Conservation (phyloP, 371 early-diverging fungal species). For the Astathelohania contejeani region DNA sequence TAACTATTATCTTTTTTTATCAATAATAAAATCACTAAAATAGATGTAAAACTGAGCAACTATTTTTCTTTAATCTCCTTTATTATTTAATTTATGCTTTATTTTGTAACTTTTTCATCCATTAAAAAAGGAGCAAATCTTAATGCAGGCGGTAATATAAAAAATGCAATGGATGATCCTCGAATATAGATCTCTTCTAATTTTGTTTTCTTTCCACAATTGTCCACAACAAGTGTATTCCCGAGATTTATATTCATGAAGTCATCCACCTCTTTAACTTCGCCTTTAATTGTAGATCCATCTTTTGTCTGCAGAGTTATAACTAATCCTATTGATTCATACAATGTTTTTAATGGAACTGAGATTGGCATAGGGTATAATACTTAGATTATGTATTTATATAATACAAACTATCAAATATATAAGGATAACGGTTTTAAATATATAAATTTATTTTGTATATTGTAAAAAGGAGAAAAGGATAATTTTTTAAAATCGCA, state of each 20-base stretch:
- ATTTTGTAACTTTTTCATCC: too few relatives aligned
- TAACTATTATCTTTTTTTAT: too few relatives aligned
- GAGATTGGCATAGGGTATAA: neutral
- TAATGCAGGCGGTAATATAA: conserved; percentile 21
- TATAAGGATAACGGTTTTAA: too few relatives aligned
- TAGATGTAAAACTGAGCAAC: too few relatives aligned
- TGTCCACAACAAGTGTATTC: conserved; percentile 6
- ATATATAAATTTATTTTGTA: too few relatives aligned
- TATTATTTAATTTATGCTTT: too few relatives aligned
- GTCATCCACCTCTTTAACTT: conserved; percentile 27
- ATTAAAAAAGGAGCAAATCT: conserved; percentile 24
- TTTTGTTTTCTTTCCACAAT: neutral
- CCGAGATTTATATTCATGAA: conserved; percentile 28
- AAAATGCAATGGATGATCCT: conserved; percentile 21
- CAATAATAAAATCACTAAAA: too few relatives aligned
- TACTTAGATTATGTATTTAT: too few relatives aligned
- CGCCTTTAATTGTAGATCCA: conserved; percentile 10
- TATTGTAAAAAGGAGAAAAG: too few relatives aligned
- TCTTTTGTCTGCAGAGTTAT: conserved; percentile 14
- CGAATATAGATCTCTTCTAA: conserved; percentile 12
- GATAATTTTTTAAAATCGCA: too few relatives aligned
- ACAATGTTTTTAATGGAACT: conserved; percentile 18
- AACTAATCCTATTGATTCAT: conserved; percentile 21
- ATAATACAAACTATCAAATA: too few relatives aligned
- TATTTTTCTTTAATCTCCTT: too few relatives aligned